Conservation (phyloP, 768 basidiomycete species). For the Collybia mongolica region DNA sequence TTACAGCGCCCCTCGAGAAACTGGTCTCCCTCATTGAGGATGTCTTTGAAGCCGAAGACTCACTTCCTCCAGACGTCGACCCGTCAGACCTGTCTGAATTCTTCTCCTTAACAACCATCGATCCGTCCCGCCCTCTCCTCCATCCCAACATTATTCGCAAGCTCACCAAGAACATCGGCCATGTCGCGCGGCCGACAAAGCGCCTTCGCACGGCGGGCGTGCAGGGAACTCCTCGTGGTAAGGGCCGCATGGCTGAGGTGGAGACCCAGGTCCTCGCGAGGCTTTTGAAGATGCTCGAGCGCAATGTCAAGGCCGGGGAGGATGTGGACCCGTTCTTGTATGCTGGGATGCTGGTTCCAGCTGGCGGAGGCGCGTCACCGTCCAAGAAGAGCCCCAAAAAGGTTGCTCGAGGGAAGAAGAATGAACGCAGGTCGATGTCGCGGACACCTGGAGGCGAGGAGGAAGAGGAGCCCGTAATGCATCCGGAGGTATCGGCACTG, state of each 20-base stretch:
- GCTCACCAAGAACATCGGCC: conserved; percentile 64
- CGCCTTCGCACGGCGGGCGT: conserved; percentile 48
- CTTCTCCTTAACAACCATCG: conserved; percentile 57
- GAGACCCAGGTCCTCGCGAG: conserved; percentile 62
- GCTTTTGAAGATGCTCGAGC: conserved; percentile 74
- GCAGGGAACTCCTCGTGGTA: conserved; percentile 44
- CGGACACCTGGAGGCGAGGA: conserved; percentile 38
- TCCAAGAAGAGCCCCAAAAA: conserved; percentile 51
- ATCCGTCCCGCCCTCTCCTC: conserved; percentile 60
- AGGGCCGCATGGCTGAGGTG: conserved; percentile 65
- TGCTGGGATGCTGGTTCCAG: conserved; percentile 16
- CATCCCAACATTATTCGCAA: conserved; percentile 60
- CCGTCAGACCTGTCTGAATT: conserved; percentile 51
- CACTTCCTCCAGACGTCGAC: conserved; percentile 55
- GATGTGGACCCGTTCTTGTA: conserved; percentile 68
- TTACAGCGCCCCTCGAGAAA: conserved; percentile 69
- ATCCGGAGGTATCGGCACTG: conserved; percentile 21
- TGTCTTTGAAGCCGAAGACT: conserved; percentile 80
- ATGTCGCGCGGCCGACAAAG: conserved; percentile 67
- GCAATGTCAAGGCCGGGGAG: conserved; percentile 75
- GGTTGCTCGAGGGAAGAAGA: conserved; percentile 34
- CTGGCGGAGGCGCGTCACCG: conserved; percentile 35
- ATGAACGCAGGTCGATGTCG: conserved; percentile 41
- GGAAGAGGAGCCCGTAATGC: conserved; percentile 20
- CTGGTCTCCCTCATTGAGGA: conserved; percentile 77